Conservation (phyloP, 2,329 filamentous ascomycete genomes). For the Thermochaetoides dissita region DNA sequence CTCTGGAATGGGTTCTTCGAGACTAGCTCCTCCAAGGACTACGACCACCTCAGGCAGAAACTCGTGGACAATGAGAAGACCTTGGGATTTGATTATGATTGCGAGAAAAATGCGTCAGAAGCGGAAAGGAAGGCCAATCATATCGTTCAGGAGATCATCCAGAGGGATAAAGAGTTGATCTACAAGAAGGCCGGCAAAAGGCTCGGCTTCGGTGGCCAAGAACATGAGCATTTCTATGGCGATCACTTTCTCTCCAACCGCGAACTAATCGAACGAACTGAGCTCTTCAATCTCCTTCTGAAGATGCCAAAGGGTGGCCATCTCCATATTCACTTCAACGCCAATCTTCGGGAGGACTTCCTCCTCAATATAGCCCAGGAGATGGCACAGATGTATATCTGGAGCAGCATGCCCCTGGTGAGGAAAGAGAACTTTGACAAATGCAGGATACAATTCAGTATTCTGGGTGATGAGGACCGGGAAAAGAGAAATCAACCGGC, state of each 20-base stretch:
- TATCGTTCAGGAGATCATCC: slow-evolving; percentile 26
- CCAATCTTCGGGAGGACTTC: slow-evolving; percentile 49
- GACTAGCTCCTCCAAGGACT: not conserved
- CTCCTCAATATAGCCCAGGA: slow-evolving; percentile 41
- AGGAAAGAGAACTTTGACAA: slow-evolving; percentile 26
- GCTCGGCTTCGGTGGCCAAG: slow-evolving; percentile 28
- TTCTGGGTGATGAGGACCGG: slow-evolving; percentile 23
- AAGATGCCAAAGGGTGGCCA: slow-evolving; percentile 58
- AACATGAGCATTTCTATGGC: slow-evolving; percentile 30
- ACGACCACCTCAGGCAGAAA: slow-evolving; percentile 5
- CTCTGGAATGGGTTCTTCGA: too few species aligned
- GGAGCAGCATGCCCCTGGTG: slow-evolving; percentile 40
- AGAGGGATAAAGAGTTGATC: slow-evolving; percentile 22
- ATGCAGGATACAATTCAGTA: slow-evolving; percentile 50
- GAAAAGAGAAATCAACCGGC: slow-evolving; percentile 16
- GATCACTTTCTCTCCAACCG: slow-evolving; percentile 47
- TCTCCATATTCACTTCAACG: slow-evolving; percentile 65
- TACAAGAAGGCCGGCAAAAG: slow-evolving; percentile 22
- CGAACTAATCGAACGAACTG: slow-evolving; percentile 39
- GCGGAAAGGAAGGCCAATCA: slow-evolving; percentile 23
- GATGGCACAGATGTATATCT: slow-evolving; percentile 56
- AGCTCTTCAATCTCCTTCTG: slow-evolving; percentile 41
- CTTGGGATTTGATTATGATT: slow-evolving; percentile 9
- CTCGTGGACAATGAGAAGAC: slow-evolving; percentile 3
- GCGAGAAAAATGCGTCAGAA: slow-evolving; percentile 6